phyloP scores from a whole-genome alignment of 768 basidiomycete species.

The Termitomyces sp. region DNA sequence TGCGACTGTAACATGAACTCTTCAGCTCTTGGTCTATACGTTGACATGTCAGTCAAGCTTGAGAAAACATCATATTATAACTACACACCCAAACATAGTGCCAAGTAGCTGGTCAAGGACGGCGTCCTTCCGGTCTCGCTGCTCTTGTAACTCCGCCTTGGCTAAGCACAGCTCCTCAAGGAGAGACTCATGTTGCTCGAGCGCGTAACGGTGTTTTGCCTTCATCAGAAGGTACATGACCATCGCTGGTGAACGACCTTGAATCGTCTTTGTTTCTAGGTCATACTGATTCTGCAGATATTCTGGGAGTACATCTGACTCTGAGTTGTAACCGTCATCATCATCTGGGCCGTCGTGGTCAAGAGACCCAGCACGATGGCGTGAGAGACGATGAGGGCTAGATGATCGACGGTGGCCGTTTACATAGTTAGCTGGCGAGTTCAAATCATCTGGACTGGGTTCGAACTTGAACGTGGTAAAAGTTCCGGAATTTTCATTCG shows the following conservation, averaged over 20 bases:
- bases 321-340: constrained; percentile 31
- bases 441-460: constrained; percentile 31
- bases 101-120: constrained; percentile 49
- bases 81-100: constrained; percentile 43
- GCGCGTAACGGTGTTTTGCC: constrained; percentile 67
- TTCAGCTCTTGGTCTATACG: constrained; percentile 18
- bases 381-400: constrained; percentile 11
- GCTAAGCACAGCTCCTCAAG: constrained; percentile 57
- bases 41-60: not conserved
- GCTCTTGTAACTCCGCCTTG: constrained; percentile 43
- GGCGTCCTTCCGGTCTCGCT: constrained; percentile 56
- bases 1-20: constrained; percentile 16
- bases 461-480: constrained; percentile 68
- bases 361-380: constrained; percentile 8
- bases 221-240: constrained; percentile 70
- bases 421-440: constrained; percentile 4
- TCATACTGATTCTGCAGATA: constrained; percentile 47
- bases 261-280: constrained; percentile 54
- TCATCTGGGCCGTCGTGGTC: constrained; percentile 21
- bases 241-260: constrained; percentile 64
- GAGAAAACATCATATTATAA: not conserved
- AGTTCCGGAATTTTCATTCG: constrained; percentile 19
- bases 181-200: constrained; percentile 62
- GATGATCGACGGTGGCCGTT: constrained; percentile 17
- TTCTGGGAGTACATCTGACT: constrained; percentile 45